Base-by-base conservation (phyloP, 2,329 filamentous ascomycete species). In the Fusarium neocosmosporiellum region DNA sequence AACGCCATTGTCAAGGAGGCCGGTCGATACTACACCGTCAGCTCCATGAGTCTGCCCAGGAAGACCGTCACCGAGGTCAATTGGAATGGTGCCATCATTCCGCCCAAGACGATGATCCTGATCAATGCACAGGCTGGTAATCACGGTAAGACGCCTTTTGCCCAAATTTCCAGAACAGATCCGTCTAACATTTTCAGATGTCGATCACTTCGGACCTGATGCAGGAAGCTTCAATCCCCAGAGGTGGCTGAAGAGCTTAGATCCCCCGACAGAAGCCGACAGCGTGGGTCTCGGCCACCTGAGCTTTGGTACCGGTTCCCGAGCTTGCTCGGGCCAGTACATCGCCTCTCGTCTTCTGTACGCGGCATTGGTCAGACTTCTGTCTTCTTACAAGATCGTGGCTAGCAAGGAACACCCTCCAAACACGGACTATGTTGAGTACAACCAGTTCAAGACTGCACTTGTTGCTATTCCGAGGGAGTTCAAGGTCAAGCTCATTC, bases 351-450 rank as follows among this genome's bases (percentile, higher is more conserved):
- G 86, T 5, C 81, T 88, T 4, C 78, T 88, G 3, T 87, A 88
- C 68, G 77, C 85, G 0, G 86, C 86, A 3, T 79, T 89, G 2
- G 78, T 88, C 8, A 83, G 87, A 6, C 78, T 88, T 2, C 70
- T 88, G n/a, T 81, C 83, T 4, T 82, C 83, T 9, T 89, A 87
- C 78, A 83, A 81, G 70, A 85, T 88, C 61, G 83, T 88, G 34
- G 82, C 88, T 24, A 84, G 82, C 71, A 81, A 85, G 59, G 74
- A 77, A 0, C 79, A 85, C 46, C 88, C 88, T 0, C 89, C 88
- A 0, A 90, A 89, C 71, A 90, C 88, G 0, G 88, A 90, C 74
- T 90, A 90, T 69, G 86, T 90, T 6, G 88, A 91, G 6, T 90
- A 90, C 73, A 91, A 90, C 72, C 84, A 87, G 73, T 86, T 89